phyloP scores from a whole-genome alignment of 2,329 filamentous ascomycete genomes.

The Pyricularia sp. region DNA sequence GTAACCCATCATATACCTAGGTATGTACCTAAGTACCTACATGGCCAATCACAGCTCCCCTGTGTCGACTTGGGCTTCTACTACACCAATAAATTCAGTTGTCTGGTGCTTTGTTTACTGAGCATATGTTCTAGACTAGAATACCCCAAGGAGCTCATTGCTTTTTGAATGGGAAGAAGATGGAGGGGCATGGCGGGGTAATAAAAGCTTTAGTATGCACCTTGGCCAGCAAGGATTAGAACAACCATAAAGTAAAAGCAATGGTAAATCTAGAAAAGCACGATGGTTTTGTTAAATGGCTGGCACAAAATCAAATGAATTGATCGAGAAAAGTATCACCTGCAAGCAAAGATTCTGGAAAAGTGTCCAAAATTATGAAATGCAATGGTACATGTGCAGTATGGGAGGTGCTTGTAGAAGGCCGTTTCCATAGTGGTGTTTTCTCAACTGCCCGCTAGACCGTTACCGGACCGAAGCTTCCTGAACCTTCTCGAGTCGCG shows the following conservation, averaged over 20 bases:
- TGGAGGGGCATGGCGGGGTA: background rate
- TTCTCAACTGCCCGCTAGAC: conserved; percentile 13
- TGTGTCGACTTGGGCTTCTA: no score
- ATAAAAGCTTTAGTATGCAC: background rate
- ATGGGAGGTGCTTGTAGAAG: no score
- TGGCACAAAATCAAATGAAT: no score
- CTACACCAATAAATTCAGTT: no score
- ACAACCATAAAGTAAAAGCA: background rate
- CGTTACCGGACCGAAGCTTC: conserved; percentile 22
- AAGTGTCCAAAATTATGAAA: no score
- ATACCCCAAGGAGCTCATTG: background rate
- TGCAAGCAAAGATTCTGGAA: background rate
- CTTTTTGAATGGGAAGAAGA: background rate
- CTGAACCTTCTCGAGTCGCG: conserved; percentile 22
- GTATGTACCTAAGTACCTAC: no score
- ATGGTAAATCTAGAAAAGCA: background rate
- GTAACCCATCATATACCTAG: no score
- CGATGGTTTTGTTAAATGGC: no score
- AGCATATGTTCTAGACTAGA: no score
- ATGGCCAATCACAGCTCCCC: no score
- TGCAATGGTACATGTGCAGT: no score
- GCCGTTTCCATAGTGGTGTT: background rate
- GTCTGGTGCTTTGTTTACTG: no score
- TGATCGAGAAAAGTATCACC: background rate
- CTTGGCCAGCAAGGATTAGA: background rate